Base-by-base conservation (phyloP, 1,284 basidiomycete genomes). In the Entoloma clypeatum region DNA sequence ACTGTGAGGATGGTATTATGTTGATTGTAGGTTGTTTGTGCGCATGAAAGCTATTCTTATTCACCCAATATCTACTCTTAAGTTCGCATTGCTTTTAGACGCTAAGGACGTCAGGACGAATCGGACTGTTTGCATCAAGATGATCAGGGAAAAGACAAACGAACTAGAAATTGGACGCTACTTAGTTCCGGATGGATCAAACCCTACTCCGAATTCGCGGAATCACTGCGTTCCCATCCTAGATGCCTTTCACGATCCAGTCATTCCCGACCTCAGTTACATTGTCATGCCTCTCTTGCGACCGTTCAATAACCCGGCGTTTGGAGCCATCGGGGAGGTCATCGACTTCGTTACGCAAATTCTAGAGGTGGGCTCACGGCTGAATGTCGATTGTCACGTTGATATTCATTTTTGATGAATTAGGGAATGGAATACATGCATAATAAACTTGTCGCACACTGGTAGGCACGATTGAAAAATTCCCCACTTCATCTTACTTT, bases 341-440 rank as follows among this genome's bases (percentile, higher is more conserved):
- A 50, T 60, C 7, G 61, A 62, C 43, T 62, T 59, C 26, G 52
- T 59, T 4, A 55, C 50, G 5, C 59, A 61, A 39, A 45, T 54
- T 16, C 45, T 59, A 8, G 59, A 61, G 53, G 59, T 58, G 8
- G 3, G 33, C 46, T 7, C 17, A 10, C 11, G 21, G 7, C 34
- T 16, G 18, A 34, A 27, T 14, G 23, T 14, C n/a, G 21, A 9
- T 22, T 11, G 3, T 13, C 17, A 10, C n/a, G n/a, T n/a, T n/a
- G n/a, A n/a, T n/a, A n/a, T n/a, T 24, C 8, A 34, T 19, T 10
- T 7, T n/a, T 17, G n/a, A 16, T 33, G n/a, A n/a, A 28, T 9
- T 35, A 63, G 61, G 61, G 61, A 11, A 24, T 61, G 40, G 50
- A 47, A 17, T 63, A 59, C 29, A 47, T 63, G 32, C 61, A 63